Evolutionary conservation across 2,329 filamentous ascomycete species (phyloP).

Genomic region (Pyricularia sp.): DNA sequence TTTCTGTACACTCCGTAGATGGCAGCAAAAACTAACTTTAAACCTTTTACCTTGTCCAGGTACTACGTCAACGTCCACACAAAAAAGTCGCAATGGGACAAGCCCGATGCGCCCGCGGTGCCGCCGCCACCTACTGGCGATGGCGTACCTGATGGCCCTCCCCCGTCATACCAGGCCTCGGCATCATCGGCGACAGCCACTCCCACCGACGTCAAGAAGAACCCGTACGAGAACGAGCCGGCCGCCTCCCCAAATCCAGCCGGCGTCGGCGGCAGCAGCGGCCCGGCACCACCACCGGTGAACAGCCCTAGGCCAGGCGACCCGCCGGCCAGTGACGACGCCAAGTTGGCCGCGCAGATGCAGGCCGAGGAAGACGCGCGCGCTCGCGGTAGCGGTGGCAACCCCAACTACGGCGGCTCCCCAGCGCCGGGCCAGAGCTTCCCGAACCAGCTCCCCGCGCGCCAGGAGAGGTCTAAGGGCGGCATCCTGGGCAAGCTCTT

Average conservation of each 20-base stretch:
- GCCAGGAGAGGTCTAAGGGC: conserved; percentile 24
- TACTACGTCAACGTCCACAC: conserved; percentile 89
- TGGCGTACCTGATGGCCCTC: conserved; percentile 45
- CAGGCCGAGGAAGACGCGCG: conserved; percentile 77
- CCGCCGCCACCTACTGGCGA: conserved; percentile 22
- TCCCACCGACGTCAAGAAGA: conserved; percentile 52
- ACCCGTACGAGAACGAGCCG: conserved; percentile 51
- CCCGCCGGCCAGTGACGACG: conserved; percentile 45
- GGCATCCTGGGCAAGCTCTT: conserved; percentile 45
- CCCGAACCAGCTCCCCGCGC: conserved; percentile 34
- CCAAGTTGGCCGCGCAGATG: conserved; percentile 62
- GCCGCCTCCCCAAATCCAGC: conserved; percentile 15
- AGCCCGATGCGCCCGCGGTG: conserved; percentile 58
- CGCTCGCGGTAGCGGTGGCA: conserved; percentile 22
- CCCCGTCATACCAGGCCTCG: conserved; percentile 53
- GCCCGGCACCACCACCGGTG: neutral
- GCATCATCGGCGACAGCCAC: conserved; percentile 32
- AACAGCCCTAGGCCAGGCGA: conserved; percentile 19
- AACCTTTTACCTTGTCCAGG: conserved; percentile 32
- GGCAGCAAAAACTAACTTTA: neutral
- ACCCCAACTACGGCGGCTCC: conserved; percentile 22
- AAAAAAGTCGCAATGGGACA: conserved; percentile 86
- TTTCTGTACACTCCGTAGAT: neutral
- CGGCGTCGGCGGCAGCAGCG: neutral
- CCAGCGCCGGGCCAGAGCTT: conserved; percentile 13